Percentiles rank a stretch among this genome's conserved stretches.
These are phyloP conservation scores for Paralagenidium karlingii DNA, from an alignment of 352 stramenopile genomes.

Conservation along the genomic window DNA sequence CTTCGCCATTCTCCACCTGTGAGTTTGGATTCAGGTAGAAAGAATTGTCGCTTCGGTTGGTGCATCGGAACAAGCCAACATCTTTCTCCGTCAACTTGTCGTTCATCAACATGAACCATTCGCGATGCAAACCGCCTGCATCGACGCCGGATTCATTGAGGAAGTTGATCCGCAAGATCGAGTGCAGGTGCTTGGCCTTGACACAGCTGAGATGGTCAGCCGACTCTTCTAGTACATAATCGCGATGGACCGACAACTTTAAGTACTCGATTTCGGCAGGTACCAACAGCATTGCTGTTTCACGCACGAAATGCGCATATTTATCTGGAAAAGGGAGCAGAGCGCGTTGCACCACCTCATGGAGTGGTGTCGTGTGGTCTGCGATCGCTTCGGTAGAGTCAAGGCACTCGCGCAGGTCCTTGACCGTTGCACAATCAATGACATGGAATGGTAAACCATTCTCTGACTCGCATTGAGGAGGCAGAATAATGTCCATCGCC, in stretches of 20 bases:
- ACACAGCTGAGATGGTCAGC: conserved; percentile 46
- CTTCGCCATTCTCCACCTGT: conserved; percentile 29
- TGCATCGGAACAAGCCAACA: conserved; percentile 37
- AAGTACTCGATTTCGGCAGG: conserved; percentile 54
- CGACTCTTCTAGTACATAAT: conserved; percentile 48
- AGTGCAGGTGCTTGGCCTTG: conserved; percentile 35
- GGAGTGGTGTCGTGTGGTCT: too few relatives aligned
- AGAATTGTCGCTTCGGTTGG: conserved; percentile 29
- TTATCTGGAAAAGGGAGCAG: conserved; percentile 1
- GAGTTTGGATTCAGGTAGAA: conserved; percentile 65
- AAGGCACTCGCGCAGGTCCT: too few relatives aligned
- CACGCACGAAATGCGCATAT: conserved; percentile 65
- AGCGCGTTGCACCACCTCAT: too few relatives aligned
- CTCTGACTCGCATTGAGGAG: not conserved
- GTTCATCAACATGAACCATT: conserved; percentile 81
- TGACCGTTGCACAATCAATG: too few relatives aligned
- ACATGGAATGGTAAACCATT: too few relatives aligned
- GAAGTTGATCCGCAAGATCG: conserved; percentile 68
- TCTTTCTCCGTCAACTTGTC: conserved; percentile 30
- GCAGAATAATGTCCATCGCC: not conserved
- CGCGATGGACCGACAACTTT: conserved; percentile 38
- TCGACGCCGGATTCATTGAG: conserved; percentile 69
- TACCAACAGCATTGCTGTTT: conserved; percentile 37
- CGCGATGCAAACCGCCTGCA: conserved; percentile 72
- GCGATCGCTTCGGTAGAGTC: too few relatives aligned